These are phyloP conservation scores for Aphanomyces cochlioides DNA, from an alignment of 352 stramenopile species.

Conservation along the genomic window DNA sequence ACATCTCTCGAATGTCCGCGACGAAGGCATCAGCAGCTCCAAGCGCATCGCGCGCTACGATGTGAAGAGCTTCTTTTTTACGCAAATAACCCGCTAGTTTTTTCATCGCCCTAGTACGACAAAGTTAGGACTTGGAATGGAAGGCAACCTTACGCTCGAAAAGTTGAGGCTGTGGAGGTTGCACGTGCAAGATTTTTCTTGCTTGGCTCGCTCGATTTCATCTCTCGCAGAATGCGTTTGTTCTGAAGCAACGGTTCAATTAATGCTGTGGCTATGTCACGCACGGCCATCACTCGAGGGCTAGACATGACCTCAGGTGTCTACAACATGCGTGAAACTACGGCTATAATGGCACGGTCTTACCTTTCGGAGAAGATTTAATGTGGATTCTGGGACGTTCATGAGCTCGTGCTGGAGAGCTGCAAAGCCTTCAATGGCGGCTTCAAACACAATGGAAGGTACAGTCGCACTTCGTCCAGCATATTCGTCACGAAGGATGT, in stretches of 20 bases:
- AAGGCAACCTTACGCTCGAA: too few relatives aligned
- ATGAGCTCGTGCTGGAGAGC: background rate
- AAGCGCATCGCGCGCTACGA: constrained; percentile 51
- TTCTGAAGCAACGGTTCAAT: too few relatives aligned
- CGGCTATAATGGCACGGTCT: too few relatives aligned
- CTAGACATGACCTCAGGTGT: background rate
- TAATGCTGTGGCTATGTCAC: too few relatives aligned
- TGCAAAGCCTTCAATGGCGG: constrained; percentile 15
- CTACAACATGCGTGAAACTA: background rate
- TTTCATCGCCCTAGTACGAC: background rate
- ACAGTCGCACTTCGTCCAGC: constrained; percentile 9
- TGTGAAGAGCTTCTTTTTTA: constrained; percentile 43
- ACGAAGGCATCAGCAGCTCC: constrained; percentile 37
- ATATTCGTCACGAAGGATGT: constrained; percentile 37
- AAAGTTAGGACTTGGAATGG: too few relatives aligned
- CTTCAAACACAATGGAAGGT: constrained; percentile 2
- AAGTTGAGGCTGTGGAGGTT: too few relatives aligned
- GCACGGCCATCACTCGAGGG: background rate
- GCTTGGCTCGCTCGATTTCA: too few relatives aligned
- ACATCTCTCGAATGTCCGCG: constrained; percentile 39
- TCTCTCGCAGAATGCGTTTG: too few relatives aligned
- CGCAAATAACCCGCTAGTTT: constrained; percentile 41
- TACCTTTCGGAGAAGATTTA: background rate
- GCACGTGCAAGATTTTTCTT: too few relatives aligned
- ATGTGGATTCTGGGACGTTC: background rate